phyloP scores from a whole-genome alignment of 2,329 filamentous ascomycete genomes.

The Epichloe glyceriae region DNA sequence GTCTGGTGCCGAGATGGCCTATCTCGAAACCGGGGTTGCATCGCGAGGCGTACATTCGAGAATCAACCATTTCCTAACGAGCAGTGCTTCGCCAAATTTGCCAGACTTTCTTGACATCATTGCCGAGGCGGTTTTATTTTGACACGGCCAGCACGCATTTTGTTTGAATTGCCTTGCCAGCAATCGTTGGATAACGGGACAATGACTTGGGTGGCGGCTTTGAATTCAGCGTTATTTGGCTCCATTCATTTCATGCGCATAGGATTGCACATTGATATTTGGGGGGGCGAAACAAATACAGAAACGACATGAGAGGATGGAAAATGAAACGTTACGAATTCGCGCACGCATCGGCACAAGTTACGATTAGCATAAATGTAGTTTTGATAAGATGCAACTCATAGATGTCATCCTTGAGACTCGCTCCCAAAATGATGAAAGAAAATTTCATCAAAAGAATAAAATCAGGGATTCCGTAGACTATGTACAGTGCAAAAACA shows the following conservation, averaged over 20 bases:
- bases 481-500: neutral
- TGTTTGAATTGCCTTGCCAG: neutral
- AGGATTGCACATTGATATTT: neutral
- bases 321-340: neutral
- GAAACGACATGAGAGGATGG: neutral
- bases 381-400: neutral
- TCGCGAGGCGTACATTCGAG: slow-evolving; percentile 12
- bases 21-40: slow-evolving; percentile 41
- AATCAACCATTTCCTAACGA: slow-evolving; percentile 20
- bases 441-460: neutral
- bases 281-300: no score
- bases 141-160: neutral
- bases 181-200: neutral
- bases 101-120: slow-evolving; percentile 33
- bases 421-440: no score
- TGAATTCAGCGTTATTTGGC: neutral
- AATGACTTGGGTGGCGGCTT: neutral
- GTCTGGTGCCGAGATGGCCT: slow-evolving; percentile 40
- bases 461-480: neutral
- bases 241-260: neutral
- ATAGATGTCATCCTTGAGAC: no score
- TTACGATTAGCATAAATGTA: neutral
- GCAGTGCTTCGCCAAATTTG: slow-evolving; percentile 24
- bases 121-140: slow-evolving; percentile 20
- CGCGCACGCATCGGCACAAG: neutral